Base-by-base conservation (phyloP, 257 asterid genomes). In the Solanum stenotomum region DNA sequence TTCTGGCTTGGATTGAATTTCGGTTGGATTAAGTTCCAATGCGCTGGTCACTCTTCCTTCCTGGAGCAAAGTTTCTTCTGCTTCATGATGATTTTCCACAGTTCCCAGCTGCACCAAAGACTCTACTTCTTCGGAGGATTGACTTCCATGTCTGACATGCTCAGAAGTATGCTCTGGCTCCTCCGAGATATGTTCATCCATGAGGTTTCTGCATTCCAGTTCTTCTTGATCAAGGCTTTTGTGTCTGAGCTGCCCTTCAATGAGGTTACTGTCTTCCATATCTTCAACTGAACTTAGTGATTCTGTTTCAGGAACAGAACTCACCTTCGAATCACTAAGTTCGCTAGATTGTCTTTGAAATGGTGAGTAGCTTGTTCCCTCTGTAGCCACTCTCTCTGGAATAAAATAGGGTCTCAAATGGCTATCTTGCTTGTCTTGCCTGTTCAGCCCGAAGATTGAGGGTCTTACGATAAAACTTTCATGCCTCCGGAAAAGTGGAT, bases 321-420 rank as follows among this genome's bases (percentile, higher is more conserved):
- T 94, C 76, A 88, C 94, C 89, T 94, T 95, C 35, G 99, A 96
- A 49, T 96, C 98, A 89, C 96, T 95, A 86, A 95, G 93, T 82
- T 90, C 98, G 89, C 98, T 96, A 16, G 91, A 92, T 85, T 95
- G 98, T 77, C 96, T 86, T 87, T 90, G 95, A 89, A 95, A 92
- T 22, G 88, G 75, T 52, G 95, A 89, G 89, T 91, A 94, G 94
- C 94, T 90, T 38, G 96, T 91, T 87, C 92, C 94, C 89, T 93
- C 96, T 3, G 93, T 90, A 90, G 88, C 87, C 68, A 90, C 87
- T 75, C 90, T 83, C 89, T 93, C 98, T 0, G 96, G 93, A 77
- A 93, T 90, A 93, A 95, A 95, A 88, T 88, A 95, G 4, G 99
- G 97, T 89, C 95, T 94, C 89, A 93, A 89, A 89, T 89, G 95